Evolutionary conservation across 2,329 filamentous ascomycete species (phyloP).

Genomic region (Phaeosphaeria sp.): DNA sequence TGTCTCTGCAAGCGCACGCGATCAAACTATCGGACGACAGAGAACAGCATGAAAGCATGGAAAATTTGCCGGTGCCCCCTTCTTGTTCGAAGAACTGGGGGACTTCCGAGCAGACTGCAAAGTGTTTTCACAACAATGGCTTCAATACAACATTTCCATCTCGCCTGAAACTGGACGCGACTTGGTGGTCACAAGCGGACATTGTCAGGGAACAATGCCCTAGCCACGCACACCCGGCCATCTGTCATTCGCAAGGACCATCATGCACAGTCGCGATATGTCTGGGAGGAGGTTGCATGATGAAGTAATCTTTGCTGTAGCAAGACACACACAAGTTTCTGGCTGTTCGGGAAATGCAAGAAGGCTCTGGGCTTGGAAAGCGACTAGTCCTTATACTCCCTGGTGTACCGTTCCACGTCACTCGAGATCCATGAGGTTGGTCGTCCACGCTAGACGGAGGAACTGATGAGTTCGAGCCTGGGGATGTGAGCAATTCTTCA

Average conservation of each 20-base stretch:
- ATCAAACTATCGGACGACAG: conserved; percentile 18
- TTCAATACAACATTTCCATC: not conserved
- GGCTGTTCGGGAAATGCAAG: not conserved
- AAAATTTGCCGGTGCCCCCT: no score
- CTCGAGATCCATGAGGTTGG: not conserved
- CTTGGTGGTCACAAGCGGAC: not conserved
- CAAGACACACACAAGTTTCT: not conserved
- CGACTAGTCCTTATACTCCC: not conserved
- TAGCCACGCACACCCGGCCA: not conserved
- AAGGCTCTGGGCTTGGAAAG: not conserved
- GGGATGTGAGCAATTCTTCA: not conserved
- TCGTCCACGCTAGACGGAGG: not conserved
- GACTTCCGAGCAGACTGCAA: no score
- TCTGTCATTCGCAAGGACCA: not conserved
- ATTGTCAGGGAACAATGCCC: not conserved
- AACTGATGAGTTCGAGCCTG: not conserved
- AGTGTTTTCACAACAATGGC: no score
- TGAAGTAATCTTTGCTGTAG: not conserved
- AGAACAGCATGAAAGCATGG: no score
- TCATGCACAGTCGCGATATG: not conserved
- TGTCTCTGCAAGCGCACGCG: conserved; percentile 8
- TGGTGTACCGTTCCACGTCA: not conserved
- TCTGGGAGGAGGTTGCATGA: not conserved
- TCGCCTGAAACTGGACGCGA: not conserved
- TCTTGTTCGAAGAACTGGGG: no score